Evolutionary conservation across 306 rosid genomes (phyloP).

Genomic region (Pachyrhizus erosus): DNA sequence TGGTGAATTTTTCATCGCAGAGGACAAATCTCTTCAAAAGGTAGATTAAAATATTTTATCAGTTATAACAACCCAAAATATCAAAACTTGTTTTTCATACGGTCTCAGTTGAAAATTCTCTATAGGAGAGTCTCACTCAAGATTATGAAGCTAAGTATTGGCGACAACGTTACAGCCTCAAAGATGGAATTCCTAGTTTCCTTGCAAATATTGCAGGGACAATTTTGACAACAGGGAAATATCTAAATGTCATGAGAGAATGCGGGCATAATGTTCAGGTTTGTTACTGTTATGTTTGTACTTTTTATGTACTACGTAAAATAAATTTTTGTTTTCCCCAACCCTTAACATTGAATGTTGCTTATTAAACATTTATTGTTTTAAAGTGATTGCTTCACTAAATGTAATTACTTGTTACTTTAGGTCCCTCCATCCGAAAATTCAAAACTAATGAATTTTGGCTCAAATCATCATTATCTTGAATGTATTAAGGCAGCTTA

Average conservation of each 20-base stretch:
- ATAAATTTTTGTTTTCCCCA: constrained; percentile 18
- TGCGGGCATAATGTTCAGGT: constrained; percentile 99
- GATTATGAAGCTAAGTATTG: constrained; percentile 94
- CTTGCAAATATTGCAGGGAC: constrained; percentile 80
- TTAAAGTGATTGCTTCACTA: constrained; percentile 14
- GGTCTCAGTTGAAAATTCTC: constrained; percentile 41
- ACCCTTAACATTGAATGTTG: constrained; percentile 25
- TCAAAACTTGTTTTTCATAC: constrained; percentile 40
- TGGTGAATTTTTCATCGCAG: constrained; percentile 91
- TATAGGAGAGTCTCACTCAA: constrained; percentile 93
- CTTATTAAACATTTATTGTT: constrained; percentile 13
- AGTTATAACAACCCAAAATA: constrained; percentile 26
- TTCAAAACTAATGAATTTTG: constrained; percentile 78
- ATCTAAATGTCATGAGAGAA: constrained; percentile 97
- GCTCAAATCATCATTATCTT: constrained; percentile 92
- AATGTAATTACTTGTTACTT: constrained; percentile 40
- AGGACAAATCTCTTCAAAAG: constrained; percentile 91
- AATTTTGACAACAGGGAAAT: constrained; percentile 97
- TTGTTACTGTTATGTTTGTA: constrained; percentile 35
- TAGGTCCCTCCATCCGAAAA: constrained; percentile 95
- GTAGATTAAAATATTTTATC: constrained; percentile 49
- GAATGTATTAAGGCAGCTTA: constrained; percentile 95
- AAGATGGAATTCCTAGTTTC: constrained; percentile 98
- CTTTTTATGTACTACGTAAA: neutral
- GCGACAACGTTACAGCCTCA: constrained; percentile 93